Conservation (phyloP, 768 basidiomycete species). For the Pholiota conissans region DNA sequence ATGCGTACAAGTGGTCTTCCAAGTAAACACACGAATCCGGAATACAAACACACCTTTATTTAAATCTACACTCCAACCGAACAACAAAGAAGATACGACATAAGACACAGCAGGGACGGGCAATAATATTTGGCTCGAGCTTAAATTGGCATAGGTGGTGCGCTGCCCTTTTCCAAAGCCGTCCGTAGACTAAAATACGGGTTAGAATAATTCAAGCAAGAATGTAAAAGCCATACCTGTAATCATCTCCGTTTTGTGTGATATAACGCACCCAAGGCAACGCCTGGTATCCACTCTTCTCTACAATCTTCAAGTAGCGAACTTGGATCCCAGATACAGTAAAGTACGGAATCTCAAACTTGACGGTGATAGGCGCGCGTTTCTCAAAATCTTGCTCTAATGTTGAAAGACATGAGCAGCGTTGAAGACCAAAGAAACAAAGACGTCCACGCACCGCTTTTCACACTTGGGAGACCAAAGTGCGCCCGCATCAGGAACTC, state of each 20-base stretch:
- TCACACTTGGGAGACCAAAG: conserved; percentile 93
- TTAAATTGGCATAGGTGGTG: conserved; percentile 60
- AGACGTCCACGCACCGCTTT: conserved; percentile 63
- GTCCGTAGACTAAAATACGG: conserved; percentile 57
- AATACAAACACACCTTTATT: no score
- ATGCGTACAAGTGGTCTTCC: no score
- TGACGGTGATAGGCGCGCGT: conserved; percentile 93
- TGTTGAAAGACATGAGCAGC: not conserved
- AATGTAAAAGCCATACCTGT: conserved; percentile 52
- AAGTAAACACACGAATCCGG: no score
- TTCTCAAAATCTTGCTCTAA: conserved; percentile 79
- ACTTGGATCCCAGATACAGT: conserved; percentile 98
- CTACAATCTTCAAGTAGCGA: conserved; percentile 96
- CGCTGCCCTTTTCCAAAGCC: conserved; percentile 72
- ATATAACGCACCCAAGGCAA: conserved; percentile 96
- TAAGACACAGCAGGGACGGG: not conserved
- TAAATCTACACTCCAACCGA: no score
- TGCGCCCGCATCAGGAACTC: conserved; percentile 99
- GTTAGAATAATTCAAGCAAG: not conserved
- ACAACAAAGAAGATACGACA: no score
- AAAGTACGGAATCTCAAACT: conserved; percentile 98
- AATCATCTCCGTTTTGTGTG: conserved; percentile 89
- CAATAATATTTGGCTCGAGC: not conserved
- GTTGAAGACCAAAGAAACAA: not conserved
- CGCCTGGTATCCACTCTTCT: conserved; percentile 97